Percentiles rank a stretch among this genome's conserved stretches.
Evolutionary conservation across 2,329 filamentous ascomycete species (phyloP).

Genomic region (Colletotrichum sublineola): DNA sequence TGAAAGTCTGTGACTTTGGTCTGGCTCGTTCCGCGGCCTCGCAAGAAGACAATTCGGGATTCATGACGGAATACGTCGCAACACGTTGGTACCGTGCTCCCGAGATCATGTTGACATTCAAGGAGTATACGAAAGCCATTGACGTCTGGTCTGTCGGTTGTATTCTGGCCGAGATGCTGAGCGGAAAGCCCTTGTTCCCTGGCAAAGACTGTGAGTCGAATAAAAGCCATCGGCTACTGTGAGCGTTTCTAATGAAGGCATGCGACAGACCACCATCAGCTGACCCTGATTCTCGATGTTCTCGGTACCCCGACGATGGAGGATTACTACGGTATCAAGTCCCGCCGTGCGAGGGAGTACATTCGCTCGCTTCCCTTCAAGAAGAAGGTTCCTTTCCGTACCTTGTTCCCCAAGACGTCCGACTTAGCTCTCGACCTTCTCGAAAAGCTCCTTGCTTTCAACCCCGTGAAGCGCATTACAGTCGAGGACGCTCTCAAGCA

Average conservation of each 20-base stretch:
- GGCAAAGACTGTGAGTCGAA: conserved; percentile 89
- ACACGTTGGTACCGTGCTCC: conserved; percentile 99
- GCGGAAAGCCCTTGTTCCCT: conserved; percentile 96
- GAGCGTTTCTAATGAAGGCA: conserved; percentile 28
- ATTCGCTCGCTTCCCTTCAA: conserved; percentile 98
- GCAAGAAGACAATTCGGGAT: conserved; percentile 99
- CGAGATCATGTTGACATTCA: conserved; percentile 99
- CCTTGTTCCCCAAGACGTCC: conserved; percentile 99
- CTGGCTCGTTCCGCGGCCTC: conserved; percentile 95
- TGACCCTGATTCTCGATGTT: conserved; percentile 96
- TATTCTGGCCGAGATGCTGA: conserved; percentile 98
- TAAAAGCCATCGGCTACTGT: not conserved
- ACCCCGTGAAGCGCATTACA: conserved; percentile 97
- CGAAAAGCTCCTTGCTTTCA: conserved; percentile 97
- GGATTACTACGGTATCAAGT: conserved; percentile 99
- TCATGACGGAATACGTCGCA: conserved; percentile 99
- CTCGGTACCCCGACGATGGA: conserved; percentile 99
- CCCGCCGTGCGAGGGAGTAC: conserved; percentile 95
- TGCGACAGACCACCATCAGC: conserved; percentile 88
- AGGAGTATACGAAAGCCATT: conserved; percentile 99
- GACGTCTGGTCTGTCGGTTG: conserved; percentile 99
- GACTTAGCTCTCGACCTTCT: conserved; percentile 93
- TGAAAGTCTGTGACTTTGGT: conserved; percentile 99
- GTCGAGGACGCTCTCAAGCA: conserved; percentile 98
- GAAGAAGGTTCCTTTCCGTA: conserved; percentile 99